Conservation (phyloP, 108 stramenopile genomes). For the Skeletonema costatum region DNA sequence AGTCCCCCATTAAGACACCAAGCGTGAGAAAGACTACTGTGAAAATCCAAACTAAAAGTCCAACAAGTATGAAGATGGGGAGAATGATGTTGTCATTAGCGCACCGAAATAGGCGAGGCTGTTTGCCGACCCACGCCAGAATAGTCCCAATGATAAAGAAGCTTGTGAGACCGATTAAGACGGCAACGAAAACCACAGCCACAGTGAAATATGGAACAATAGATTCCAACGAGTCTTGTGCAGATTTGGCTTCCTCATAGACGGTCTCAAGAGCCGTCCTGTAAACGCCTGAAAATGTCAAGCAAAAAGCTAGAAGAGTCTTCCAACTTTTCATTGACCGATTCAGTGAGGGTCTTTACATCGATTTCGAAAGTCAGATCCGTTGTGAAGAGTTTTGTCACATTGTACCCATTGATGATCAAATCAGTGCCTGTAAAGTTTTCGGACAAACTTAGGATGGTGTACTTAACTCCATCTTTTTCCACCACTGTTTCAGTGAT, state of each 20-base stretch:
- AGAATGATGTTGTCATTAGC: not conserved
- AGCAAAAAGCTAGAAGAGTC: conserved; percentile 3
- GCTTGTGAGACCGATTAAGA: conserved; percentile 1
- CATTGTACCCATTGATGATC: conserved; percentile 12
- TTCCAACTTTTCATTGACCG: conserved; percentile 13
- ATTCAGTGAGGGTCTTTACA: not conserved
- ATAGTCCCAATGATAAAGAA: conserved; percentile 8
- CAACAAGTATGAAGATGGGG: conserved; percentile 12
- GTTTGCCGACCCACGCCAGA: conserved; percentile 9
- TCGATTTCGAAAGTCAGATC: conserved; percentile 3
- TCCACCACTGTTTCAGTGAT: conserved; percentile 5
- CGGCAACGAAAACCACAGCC: not conserved
- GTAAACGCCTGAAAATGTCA: not conserved
- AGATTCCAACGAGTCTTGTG: conserved; percentile 1
- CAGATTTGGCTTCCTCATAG: not conserved
- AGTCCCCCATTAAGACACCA: conserved; percentile 1
- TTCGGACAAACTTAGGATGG: conserved; percentile 5
- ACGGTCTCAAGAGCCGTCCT: not conserved
- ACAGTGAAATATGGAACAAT: conserved; percentile 6
- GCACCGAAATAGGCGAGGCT: conserved; percentile 2
- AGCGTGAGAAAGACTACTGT: conserved; percentile 11
- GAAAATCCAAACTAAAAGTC: conserved; percentile 10
- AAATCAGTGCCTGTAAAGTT: conserved; percentile 4
- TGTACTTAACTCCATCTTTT: conserved; percentile 3
- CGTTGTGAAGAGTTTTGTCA: conserved; percentile 12